Evolutionary conservation across 1,139 yeast genomes (phyloP).

Genomic region (Yamadazyma friedrichii): DNA sequence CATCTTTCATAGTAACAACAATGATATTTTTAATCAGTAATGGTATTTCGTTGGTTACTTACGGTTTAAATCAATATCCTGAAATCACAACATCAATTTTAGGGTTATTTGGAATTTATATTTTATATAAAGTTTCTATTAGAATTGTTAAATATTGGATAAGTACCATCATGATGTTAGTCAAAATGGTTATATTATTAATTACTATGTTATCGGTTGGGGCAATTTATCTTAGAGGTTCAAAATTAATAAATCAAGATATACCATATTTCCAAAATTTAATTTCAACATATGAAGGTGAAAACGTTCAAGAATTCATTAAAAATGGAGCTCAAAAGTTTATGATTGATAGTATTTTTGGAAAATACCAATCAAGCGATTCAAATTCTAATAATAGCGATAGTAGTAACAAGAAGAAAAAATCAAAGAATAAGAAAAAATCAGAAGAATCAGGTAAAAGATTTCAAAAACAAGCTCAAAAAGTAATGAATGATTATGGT

Average conservation of each 20-base stretch:
- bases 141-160: constrained; percentile 22
- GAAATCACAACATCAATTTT: constrained; percentile 7
- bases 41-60: constrained; percentile 8
- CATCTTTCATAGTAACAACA: constrained; percentile 7
- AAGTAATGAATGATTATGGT: constrained; percentile 15
- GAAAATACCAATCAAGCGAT: background rate
- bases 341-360: constrained; percentile 4
- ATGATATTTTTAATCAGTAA: constrained; percentile 12
- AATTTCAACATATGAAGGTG: constrained; percentile 4
- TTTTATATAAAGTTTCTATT: constrained; percentile 10
- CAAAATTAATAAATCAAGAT: constrained; percentile 20
- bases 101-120: constrained; percentile 10
- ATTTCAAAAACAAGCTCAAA: constrained; percentile 15
- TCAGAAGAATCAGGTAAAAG: constrained; percentile 6
- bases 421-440: constrained; percentile 1
- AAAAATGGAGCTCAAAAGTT: constrained; percentile 4
- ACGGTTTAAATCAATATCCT: constrained; percentile 11
- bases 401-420: constrained; percentile 3
- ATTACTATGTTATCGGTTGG: constrained; percentile 13
- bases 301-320: constrained; percentile 3
- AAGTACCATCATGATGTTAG: constrained; percentile 18
- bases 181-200: constrained; percentile 20
- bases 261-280: constrained; percentile 12
- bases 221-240: constrained; percentile 21
- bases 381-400: background rate